Conservation (phyloP, 306 rosid genomes). For the Lathyrus sativus region DNA sequence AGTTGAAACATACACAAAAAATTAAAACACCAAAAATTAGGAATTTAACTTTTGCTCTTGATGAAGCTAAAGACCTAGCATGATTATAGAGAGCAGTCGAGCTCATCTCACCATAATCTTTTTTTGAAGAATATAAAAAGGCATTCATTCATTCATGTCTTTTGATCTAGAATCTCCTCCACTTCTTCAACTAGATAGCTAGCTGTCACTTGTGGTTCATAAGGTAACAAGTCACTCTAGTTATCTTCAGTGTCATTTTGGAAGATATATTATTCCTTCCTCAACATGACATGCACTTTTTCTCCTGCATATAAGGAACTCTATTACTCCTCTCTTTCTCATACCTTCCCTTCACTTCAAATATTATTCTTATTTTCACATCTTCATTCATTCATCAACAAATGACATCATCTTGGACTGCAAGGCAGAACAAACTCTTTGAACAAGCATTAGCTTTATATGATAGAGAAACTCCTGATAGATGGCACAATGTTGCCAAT, state of each 20-base stretch:
- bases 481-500: constrained; percentile 80
- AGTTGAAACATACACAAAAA: too few species aligned
- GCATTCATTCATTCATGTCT: constrained; percentile 13
- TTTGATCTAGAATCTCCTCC: constrained; percentile 51
- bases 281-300: not conserved
- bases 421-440: constrained; percentile 64
- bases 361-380: not conserved
- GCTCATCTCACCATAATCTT: too few species aligned
- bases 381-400: not conserved
- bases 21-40: too few species aligned
- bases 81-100: too few species aligned
- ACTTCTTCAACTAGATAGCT: constrained; percentile 42
- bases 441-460: constrained; percentile 73
- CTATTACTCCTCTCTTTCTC: constrained; percentile 39
- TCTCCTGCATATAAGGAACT: constrained; percentile 72
- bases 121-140: constrained; percentile 41
- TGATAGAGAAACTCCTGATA: constrained; percentile 71
- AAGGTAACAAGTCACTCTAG: constrained; percentile 49
- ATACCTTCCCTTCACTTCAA: constrained; percentile 39
- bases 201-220: constrained; percentile 51
- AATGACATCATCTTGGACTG: constrained; percentile 80
- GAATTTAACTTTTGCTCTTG: too few species aligned
- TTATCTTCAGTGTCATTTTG: constrained; percentile 47
- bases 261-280: constrained; percentile 39
- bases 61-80: too few species aligned